Base-by-base conservation (phyloP, 306 rosid species). In the Malus sieversii region DNA sequence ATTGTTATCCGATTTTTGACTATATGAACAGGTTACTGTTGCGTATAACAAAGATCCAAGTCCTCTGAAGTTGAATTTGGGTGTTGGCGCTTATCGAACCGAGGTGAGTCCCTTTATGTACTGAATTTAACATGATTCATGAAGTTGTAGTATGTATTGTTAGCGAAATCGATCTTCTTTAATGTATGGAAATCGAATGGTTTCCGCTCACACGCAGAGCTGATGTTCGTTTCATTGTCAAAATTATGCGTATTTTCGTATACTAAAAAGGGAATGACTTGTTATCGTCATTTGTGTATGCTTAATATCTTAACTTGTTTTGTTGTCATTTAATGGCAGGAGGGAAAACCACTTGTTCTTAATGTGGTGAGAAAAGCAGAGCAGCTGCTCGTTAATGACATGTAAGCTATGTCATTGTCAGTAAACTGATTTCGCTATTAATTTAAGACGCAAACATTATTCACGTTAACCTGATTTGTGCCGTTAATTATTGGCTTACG, bases 81-180 rank as follows among this genome's bases (percentile, higher is more conserved):
- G 99, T 1, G 99, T 96, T 66, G 99, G 99, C 57, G 99, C 99
- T 78, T 96, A 96, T 78, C 87, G 99, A 82, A 96, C 99, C 2
- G 99, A 96, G 96, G 99, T 95, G 60, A 86, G 84, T 80, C 18
- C 11, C 35, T 44, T 67, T 4, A 38, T 12, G 13, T 29, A 10
- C 52, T 72, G 70, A n/a, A 23, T 40, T 33, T 15, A 27, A 48
- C 55, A 20, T 40, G 45, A 57, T 15, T 32, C 15, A 22, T 73
- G 9, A 59, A 57, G 29, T 33, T 53, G 59, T 45, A 33, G 32
- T 68, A 60, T 48, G 22, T 8, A 10, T 40, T 27, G 23, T 44
- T 57, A 27, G 40, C 42, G 40, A 23, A 13, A 9, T 27, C 10
- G 20, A 35, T 53, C 9, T 9, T 77, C 58, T 69, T 29, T 16